A percentile compares a stretch with the other conserved stretches of the same genome.
These are phyloP conservation scores for Pochonia chlamydosporia DNA, from an alignment of 2,329 filamentous ascomycete genomes.

Conservation along the genomic window DNA sequence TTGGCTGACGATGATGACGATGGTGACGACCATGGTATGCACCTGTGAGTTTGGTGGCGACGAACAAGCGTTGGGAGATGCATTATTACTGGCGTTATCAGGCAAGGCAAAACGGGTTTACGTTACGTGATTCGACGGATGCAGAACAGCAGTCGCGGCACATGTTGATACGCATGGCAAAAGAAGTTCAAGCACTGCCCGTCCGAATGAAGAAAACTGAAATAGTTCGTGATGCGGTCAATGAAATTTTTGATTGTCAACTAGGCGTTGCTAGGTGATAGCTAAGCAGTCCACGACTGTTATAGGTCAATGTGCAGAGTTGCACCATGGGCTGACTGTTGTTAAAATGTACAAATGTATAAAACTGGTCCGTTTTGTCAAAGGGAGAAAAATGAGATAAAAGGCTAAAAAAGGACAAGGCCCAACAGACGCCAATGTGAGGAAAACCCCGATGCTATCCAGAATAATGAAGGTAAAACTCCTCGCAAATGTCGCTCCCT, in stretches of 20 bases:
- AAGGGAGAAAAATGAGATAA: too few species aligned
- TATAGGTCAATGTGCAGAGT: not conserved
- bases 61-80: not conserved
- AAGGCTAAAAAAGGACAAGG: not conserved
- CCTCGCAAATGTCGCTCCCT: slow-evolving; percentile 7
- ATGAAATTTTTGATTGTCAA: not conserved
- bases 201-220: too few species aligned
- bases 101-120: not conserved
- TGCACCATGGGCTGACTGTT: too few species aligned
- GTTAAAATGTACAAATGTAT: too few species aligned
- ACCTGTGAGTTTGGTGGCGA: slow-evolving; percentile 38
- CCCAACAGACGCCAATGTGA: not conserved
- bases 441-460: not conserved
- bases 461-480: slow-evolving; percentile 9
- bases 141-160: too few species aligned
- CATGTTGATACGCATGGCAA: not conserved
- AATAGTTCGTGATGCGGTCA: not conserved
- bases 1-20: slow-evolving; percentile 35
- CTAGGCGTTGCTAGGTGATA: not conserved
- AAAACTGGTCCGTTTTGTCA: too few species aligned
- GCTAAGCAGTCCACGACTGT: not conserved
- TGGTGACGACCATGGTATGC: slow-evolving; percentile 46
- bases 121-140: not conserved
- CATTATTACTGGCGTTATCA: slow-evolving; percentile 3
- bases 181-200: not conserved